phyloP scores from a whole-genome alignment of 2,329 filamentous ascomycete genomes.

The Corynespora cassiicola region DNA sequence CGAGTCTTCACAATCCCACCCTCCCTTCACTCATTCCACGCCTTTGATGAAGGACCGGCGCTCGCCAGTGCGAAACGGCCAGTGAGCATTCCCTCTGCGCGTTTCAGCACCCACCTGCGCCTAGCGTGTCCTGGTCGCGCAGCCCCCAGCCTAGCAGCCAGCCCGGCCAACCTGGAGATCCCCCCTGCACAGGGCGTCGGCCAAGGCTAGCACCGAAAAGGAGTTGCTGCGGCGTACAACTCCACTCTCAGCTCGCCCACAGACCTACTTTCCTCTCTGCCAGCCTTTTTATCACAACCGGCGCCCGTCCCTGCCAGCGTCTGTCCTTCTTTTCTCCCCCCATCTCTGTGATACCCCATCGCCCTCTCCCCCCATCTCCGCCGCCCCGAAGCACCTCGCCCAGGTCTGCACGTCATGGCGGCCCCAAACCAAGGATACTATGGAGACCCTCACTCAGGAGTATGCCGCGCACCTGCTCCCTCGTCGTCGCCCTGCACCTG shows the following conservation, averaged over 20 bases:
- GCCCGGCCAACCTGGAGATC: constrained; percentile 6
- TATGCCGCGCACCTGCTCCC: constrained; percentile 22
- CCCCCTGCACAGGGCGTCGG: constrained; percentile 8
- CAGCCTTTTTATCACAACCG: constrained; percentile 27
- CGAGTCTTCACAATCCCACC: neutral
- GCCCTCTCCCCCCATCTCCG: constrained; percentile 15
- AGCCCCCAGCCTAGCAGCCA: constrained; percentile 6
- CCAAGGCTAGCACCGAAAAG: constrained; percentile 4
- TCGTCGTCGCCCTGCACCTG: constrained; percentile 9
- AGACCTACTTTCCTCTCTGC: constrained; percentile 29
- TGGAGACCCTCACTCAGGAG: constrained; percentile 44
- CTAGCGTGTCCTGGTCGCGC: constrained; percentile 5
- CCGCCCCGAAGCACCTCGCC: constrained; percentile 26
- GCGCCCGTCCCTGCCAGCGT: constrained; percentile 10
- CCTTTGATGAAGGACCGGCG: constrained; percentile 27
- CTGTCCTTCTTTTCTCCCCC: constrained; percentile 12
- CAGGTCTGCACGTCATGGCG: constrained; percentile 44
- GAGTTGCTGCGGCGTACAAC: constrained; percentile 12
- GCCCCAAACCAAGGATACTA: constrained; percentile 44
- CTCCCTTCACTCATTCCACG: neutral
- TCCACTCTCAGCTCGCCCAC: constrained; percentile 22
- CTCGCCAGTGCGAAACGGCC: constrained; percentile 28
- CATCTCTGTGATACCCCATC: constrained; percentile 19
- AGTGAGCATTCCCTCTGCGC: constrained; percentile 15
- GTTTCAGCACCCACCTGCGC: constrained; percentile 26